Evolutionary conservation across 345 rosid genomes (phyloP), one percentile per base, ranked within the genome.

Genomic region (Rhizophora apiculata): DNA sequence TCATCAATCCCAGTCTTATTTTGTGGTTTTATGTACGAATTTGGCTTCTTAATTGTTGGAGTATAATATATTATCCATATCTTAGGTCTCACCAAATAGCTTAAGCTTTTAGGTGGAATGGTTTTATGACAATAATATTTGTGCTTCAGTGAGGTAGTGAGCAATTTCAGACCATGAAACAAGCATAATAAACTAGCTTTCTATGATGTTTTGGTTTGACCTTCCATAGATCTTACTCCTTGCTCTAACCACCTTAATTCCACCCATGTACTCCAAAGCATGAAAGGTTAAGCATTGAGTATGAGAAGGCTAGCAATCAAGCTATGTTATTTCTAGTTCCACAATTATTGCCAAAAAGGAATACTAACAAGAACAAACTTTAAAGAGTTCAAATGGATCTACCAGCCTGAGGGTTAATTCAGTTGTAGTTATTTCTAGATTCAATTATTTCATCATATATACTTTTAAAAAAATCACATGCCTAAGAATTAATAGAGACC

Each of bases 141-240:
- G 49, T 3, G 49, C 49, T 11, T 11, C 16, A 3, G 31, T 0
- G 29, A 8, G 54, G 56, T 6, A 54, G 15, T 46, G 19, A 43
- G 18, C 64, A 26, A 68, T 26, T 43, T 59, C 57, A 68, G 27
- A 60, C 43, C 64, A 59, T 59, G 39, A 48, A 46, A 27, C 16
- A 6, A 3, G 5, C 8, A 43, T 29, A 29, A 20, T 39, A 63
- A 63, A 18, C 18, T 15, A 24, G 18, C 39, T 59, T 1, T 26
- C 30, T 43, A 24, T 43, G 21, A 18, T 58, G 53, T 39, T 56
- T 6, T 57, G 6, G 5, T 67, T 67, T 53, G 61, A 67, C 22
- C 34, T 31, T 34, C 6, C 4, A 21, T 1, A 55, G 8, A 34
- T 2, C 24, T 29, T 36, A 53, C 24, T 34, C 53, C 46, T 36